Conservation (phyloP, 139 green algal genomes). For the Ulvella scutata region DNA sequence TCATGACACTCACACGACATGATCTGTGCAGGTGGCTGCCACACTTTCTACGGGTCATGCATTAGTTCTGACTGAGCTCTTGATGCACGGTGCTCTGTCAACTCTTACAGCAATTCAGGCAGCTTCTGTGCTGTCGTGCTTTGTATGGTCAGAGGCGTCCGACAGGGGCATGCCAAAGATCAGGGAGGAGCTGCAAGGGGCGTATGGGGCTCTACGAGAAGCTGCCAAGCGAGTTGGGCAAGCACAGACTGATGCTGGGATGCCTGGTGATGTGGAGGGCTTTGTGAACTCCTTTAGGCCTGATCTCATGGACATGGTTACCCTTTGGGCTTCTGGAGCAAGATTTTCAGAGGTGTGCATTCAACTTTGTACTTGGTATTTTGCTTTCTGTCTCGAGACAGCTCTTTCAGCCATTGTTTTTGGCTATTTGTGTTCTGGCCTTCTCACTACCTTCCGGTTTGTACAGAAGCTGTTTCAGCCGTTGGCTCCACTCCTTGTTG, state of each 20-base stretch:
- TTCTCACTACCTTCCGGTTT: too few species aligned
- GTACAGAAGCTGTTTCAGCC: too few species aligned
- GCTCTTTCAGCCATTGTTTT: too few species aligned
- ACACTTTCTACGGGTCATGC: not conserved
- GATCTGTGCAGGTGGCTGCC: not conserved
- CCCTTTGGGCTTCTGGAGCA: not conserved
- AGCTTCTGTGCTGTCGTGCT: conserved; percentile 2
- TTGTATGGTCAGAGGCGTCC: conserved; percentile 1
- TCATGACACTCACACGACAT: too few species aligned
- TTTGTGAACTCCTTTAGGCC: conserved; percentile 7
- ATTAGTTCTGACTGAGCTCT: conserved; percentile 9
- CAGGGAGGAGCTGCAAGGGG: conserved; percentile 2
- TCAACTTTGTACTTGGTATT: not conserved
- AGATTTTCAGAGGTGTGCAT: not conserved
- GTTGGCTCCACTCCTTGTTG: too few species aligned
- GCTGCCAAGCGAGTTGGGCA: not conserved
- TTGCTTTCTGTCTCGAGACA: too few species aligned
- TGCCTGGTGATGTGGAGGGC: conserved; percentile 8
- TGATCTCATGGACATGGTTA: not conserved
- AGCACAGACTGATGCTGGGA: not conserved
- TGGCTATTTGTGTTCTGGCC: too few species aligned
- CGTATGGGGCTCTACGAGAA: conserved; percentile 1
- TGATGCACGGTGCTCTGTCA: conserved; percentile 5
- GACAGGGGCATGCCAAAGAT: not conserved
- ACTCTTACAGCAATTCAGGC: not conserved